These are phyloP conservation scores for Parachlorella kessleri DNA, from an alignment of 139 green algal species.

Conservation along the genomic window DNA sequence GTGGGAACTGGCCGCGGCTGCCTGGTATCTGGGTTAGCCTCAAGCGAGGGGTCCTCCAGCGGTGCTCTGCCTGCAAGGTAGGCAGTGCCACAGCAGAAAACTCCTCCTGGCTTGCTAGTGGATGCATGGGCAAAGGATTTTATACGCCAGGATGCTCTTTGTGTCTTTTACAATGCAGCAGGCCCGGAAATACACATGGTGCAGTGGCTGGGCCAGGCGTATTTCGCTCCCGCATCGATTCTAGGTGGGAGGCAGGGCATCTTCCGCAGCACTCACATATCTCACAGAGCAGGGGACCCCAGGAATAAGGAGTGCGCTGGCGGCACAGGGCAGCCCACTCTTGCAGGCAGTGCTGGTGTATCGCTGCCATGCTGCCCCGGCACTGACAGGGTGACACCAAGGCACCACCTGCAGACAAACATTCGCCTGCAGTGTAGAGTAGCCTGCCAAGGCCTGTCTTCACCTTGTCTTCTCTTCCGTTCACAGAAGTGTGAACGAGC, in stretches of 20 bases:
- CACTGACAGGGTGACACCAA: not conserved
- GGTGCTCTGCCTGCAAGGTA: not conserved
- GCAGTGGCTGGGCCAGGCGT: not conserved
- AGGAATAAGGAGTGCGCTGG: no score
- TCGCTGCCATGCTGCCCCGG: not conserved
- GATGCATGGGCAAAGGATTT: not conserved
- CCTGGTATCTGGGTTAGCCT: not conserved
- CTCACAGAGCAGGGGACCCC: no score
- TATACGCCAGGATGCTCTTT: no score
- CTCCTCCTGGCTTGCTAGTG: not conserved
- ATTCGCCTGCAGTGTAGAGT: no score
- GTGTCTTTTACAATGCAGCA: no score
- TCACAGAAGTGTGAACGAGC: no score
- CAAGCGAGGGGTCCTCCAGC: not conserved
- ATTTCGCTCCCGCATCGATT: no score
- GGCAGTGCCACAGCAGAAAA: not conserved
- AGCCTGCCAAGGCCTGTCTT: no score
- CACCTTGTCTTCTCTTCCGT: no score
- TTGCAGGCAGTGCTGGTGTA: not conserved
- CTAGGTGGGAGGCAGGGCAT: no score
- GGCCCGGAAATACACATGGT: no score
- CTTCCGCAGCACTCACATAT: not conserved
- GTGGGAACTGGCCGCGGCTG: no score
- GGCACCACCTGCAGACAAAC: not conserved
- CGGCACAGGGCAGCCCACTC: not conserved